phyloP scores from a whole-genome alignment of 2,329 filamentous ascomycete genomes.

The Huntiella decipiens region DNA sequence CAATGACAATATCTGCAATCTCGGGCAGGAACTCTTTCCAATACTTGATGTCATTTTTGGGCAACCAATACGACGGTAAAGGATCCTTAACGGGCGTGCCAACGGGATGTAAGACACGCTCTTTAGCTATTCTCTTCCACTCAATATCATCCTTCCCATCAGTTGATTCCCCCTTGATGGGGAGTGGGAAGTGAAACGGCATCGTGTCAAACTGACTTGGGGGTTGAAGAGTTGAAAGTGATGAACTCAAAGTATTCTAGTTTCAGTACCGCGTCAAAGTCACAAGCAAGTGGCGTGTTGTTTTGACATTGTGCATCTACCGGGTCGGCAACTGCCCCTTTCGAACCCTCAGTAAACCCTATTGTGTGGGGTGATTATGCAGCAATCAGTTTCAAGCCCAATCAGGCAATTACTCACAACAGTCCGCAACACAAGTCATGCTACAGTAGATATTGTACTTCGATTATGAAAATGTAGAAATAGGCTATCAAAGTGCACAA shows the following conservation, averaged over 20 bases:
- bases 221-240: not conserved
- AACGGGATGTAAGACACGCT: constrained; percentile 2
- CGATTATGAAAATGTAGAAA: too few relatives aligned
- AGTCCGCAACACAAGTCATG: too few relatives aligned
- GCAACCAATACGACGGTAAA: constrained; percentile 12
- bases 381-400: too few relatives aligned
- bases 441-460: too few relatives aligned
- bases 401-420: too few relatives aligned
- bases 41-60: constrained; percentile 14
- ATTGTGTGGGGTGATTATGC: too few relatives aligned
- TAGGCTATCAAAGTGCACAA: too few relatives aligned
- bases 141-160: not conserved
- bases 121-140: constrained; percentile 4
- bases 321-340: too few relatives aligned
- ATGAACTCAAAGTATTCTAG: not conserved
- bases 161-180: constrained; percentile 1
- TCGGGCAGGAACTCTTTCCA: constrained; percentile 17
- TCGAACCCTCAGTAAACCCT: too few relatives aligned
- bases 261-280: too few relatives aligned
- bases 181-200: constrained; percentile 9
- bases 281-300: too few relatives aligned
- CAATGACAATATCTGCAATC: constrained; percentile 28
- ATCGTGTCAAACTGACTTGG: not conserved
- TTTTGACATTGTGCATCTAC: too few relatives aligned
- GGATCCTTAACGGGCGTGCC: not conserved